Evolutionary conservation across 495 filamentous ascomycete species (phyloP), one percentile per base, ranked within the genome.

Genomic region (Paragyromitra xinjiangensis): DNA sequence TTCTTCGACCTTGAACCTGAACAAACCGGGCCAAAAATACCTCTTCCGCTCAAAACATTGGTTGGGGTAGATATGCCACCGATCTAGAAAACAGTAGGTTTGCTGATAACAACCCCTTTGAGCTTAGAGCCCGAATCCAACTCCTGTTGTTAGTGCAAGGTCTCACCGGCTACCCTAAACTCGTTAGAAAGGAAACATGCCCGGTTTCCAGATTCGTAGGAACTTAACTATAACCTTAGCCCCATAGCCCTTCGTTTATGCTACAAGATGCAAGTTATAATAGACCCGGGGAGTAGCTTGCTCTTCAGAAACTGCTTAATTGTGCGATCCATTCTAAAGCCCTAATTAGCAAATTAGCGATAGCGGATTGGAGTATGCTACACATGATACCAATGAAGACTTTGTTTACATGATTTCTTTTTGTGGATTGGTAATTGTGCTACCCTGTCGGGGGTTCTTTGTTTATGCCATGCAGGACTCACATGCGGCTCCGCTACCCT

Each of bases 401-500:
- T 24, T 73, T 74, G 65, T 70, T 75, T 70, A 75, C 55, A 48
- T 56, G 48, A n/a, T 55, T 55, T 50, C 22, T 55, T 19, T 24
- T 19, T 37, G 19, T 22, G 26, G 51, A 14, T 44, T 59, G 16
- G 56, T 12, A 42, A 63, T 62, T 39, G 16, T 58, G 55, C 29
- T 19, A 24, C 55, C 22, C 55, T 11, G 34, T 19, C 40, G 40
- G 14, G 39, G 2, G 29, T 37, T 8, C 7, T 7, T 63, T 72
- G 59, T 53, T 64, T 51, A 63, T 71, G 55, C 45, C 34, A 56
- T 45, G 69, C 14, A 22, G 29, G 19, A n/a, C 39, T 29, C 16
- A 5, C n/a, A 50, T 77, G 74, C 68, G 74, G 74, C 74, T 77
- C 74, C n/a, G 50, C 45, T 48, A 42, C 56, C 16, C 9, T 34